Conservation (phyloP, 2,329 filamentous ascomycete species). For the Cercospora zeina region DNA sequence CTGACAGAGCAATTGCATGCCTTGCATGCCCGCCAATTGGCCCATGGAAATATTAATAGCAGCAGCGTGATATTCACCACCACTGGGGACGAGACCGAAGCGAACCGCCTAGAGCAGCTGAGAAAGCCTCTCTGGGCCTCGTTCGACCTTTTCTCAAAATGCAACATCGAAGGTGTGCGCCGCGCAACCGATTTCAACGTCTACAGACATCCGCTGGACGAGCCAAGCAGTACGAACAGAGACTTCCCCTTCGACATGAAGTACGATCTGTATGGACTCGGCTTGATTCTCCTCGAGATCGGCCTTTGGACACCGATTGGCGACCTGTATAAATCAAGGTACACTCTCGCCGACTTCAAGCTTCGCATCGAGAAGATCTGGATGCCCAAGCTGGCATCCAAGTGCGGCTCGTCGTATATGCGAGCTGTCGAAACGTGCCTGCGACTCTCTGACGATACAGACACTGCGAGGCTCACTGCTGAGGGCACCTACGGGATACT, state of each 20-base stretch:
- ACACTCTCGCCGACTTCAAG: conserved; percentile 62
- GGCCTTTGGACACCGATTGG: conserved; percentile 72
- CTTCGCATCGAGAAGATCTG: conserved; percentile 63
- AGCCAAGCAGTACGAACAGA: conserved; percentile 40
- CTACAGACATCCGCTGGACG: conserved; percentile 65
- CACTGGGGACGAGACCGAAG: conserved; percentile 48
- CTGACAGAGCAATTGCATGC: conserved; percentile 72
- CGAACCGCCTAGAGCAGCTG: conserved; percentile 55
- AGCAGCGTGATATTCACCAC: conserved; percentile 67
- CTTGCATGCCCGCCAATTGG: conserved; percentile 67
- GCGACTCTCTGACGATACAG: conserved; percentile 60
- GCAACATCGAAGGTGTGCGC: conserved; percentile 50
- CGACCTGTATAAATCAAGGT: conserved; percentile 59
- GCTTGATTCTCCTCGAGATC: conserved; percentile 71
- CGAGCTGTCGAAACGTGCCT: conserved; percentile 72
- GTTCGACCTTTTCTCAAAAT: conserved; percentile 70
- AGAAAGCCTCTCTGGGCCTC: conserved; percentile 69
- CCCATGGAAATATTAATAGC: conserved; percentile 69
- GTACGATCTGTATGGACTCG: conserved; percentile 70
- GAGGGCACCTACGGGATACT: conserved; percentile 38
- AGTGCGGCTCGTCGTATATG: conserved; percentile 73
- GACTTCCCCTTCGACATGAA: conserved; percentile 52
- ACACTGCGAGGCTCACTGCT: conserved; percentile 30
- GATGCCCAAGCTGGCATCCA: conserved; percentile 63
- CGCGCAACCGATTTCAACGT: conserved; percentile 54